phyloP scores from a whole-genome alignment of 1,139 yeast species.

The Candida albicans region DNA sequence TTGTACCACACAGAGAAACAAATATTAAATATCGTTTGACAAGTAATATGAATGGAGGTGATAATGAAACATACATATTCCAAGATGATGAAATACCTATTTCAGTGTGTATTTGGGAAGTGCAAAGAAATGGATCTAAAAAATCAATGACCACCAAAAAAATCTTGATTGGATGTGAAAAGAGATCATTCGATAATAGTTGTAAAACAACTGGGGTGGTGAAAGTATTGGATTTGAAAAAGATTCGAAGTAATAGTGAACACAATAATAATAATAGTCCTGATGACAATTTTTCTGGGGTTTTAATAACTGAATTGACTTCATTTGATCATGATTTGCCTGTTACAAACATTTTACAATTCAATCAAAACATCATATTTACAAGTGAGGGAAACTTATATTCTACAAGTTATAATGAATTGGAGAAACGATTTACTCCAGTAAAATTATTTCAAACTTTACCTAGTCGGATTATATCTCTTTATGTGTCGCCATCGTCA shows the following conservation, averaged over 20 bases:
- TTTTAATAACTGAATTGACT: constrained; percentile 34
- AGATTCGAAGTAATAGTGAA: constrained; percentile 15
- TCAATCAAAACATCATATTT: constrained; percentile 35
- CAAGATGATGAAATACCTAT: constrained; percentile 35
- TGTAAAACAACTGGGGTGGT: constrained; percentile 35
- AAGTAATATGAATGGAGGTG: constrained; percentile 14
- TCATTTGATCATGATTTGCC: constrained; percentile 39
- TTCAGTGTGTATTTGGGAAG: constrained; percentile 37
- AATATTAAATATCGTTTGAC: constrained; percentile 15
- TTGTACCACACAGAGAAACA: constrained; percentile 22
- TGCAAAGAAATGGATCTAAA: constrained; percentile 29
- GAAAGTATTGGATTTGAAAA: constrained; percentile 43
- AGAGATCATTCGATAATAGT: constrained; percentile 11
- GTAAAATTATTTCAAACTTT: constrained; percentile 27
- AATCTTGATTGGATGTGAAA: constrained; percentile 41
- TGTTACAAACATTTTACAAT: constrained; percentile 38
- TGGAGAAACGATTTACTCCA: constrained; percentile 37
- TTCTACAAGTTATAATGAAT: constrained; percentile 39
- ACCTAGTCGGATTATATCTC: constrained; percentile 38
- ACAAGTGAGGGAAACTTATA: constrained; percentile 33
- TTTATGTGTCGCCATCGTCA: constrained; percentile 23
- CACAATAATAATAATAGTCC: no score
- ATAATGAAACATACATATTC: constrained; percentile 24
- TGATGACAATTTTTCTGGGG: not conserved
- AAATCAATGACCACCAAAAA: constrained; percentile 28